phyloP scores from a whole-genome alignment of 169 alveolate genomes.

The Plasmodium inui region DNA sequence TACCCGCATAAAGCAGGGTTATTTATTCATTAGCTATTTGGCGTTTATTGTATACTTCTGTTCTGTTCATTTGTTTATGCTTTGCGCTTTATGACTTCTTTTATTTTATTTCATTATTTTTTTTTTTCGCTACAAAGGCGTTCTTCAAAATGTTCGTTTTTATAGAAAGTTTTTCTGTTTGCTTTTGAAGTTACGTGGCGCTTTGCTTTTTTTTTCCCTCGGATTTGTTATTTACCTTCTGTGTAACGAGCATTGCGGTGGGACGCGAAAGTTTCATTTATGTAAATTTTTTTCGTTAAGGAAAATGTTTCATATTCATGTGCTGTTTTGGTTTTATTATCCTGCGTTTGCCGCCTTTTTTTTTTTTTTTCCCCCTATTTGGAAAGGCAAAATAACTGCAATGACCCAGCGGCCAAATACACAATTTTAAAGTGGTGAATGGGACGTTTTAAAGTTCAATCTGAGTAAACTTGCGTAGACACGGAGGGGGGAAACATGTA shows the following conservation, averaged over 20 bases:
- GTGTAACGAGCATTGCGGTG: neutral
- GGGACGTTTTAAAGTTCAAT: neutral
- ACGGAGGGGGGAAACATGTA: neutral
- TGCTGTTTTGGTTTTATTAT: neutral
- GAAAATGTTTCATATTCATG: neutral
- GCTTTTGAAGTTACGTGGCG: neutral
- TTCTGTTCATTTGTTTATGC: neutral
- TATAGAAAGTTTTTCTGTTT: neutral
- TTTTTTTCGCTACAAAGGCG: neutral
- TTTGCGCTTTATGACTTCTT: neutral
- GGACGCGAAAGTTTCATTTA: neutral
- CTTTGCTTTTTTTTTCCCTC: neutral
- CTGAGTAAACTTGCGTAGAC: slow-evolving; percentile 17
- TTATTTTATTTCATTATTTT: neutral
- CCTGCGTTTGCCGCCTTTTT: neutral
- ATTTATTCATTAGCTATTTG: neutral
- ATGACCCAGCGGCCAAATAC: neutral
- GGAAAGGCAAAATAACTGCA: neutral
- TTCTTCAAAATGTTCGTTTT: neutral
- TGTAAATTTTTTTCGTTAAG: neutral
- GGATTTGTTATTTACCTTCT: neutral
- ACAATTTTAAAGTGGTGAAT: neutral
- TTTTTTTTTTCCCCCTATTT: neutral
- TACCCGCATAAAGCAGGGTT: slow-evolving; percentile 17
- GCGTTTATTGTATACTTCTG: neutral